A percentile compares a stretch with the other conserved stretches of the same genome.
Conservation (phyloP, 2,329 filamentous ascomycete genomes). For the Ophiocordyceps polyrhachis-furcata region DNA sequence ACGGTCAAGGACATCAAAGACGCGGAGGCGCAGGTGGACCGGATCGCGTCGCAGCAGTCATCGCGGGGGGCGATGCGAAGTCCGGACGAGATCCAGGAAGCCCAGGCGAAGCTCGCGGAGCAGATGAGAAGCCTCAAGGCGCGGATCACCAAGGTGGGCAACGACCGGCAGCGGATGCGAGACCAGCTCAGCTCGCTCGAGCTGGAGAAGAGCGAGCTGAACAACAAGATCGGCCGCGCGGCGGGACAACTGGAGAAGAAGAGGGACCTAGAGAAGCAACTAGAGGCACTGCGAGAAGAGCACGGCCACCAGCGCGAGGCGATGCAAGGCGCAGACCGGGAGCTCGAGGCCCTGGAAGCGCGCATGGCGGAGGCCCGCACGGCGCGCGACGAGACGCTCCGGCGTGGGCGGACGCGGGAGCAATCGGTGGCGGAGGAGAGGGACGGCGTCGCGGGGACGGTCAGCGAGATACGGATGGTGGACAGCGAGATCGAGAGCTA, state of each 20-base stretch:
- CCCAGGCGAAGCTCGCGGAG: slow-evolving; percentile 48
- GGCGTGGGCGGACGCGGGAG: slow-evolving; percentile 53
- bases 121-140: slow-evolving; percentile 46
- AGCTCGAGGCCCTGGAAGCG: slow-evolving; percentile 57
- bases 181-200: slow-evolving; percentile 53
- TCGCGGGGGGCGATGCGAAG: slow-evolving; percentile 46
- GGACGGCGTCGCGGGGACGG: slow-evolving; percentile 50
- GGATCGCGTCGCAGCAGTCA: slow-evolving; percentile 59
- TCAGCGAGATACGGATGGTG: slow-evolving; percentile 58
- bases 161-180: slow-evolving; percentile 53
- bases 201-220: slow-evolving; percentile 56
- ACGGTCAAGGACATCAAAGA: slow-evolving; percentile 53
- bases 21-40: slow-evolving; percentile 54
- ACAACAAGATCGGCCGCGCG: slow-evolving; percentile 51
- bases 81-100: slow-evolving; percentile 67
- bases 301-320: slow-evolving; percentile 49
- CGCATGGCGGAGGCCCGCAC: slow-evolving; percentile 58
- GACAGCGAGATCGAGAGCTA: slow-evolving; percentile 69
- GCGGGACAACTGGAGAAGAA: slow-evolving; percentile 69
- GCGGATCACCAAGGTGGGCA: slow-evolving; percentile 43
- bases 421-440: slow-evolving; percentile 52
- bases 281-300: slow-evolving; percentile 54
- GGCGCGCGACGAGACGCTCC: slow-evolving; percentile 57
- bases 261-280: slow-evolving; percentile 46
- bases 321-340: slow-evolving; percentile 50